Percentiles rank a stretch among this genome's conserved stretches.
Conservation (phyloP, 2,329 filamentous ascomycete genomes). For the Capronia epimyces region DNA sequence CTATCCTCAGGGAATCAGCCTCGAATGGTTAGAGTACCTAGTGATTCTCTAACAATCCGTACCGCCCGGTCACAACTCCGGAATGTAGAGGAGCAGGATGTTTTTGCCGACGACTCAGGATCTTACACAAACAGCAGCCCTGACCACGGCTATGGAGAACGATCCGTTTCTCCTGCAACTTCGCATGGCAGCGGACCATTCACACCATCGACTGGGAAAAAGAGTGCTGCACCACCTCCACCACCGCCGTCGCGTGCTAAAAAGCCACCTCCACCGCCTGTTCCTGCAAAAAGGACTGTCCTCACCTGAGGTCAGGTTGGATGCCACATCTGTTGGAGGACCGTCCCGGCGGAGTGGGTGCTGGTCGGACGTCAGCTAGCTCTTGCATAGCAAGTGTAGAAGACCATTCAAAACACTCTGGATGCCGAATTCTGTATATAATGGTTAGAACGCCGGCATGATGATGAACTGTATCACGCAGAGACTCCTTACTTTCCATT, state of each 20-base stretch:
- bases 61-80: conserved; percentile 46
- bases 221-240: conserved; percentile 55
- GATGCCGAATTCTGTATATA: background rate
- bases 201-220: conserved; percentile 35
- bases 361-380: background rate
- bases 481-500: too few relatives aligned
- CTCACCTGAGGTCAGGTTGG: conserved; percentile 17
- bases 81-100: conserved; percentile 37
- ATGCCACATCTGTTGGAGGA: background rate
- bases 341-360: background rate
- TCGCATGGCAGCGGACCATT: conserved; percentile 50
- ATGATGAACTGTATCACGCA: background rate
- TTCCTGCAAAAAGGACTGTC: conserved; percentile 54
- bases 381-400: background rate
- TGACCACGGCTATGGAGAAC: conserved; percentile 45
- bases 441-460: background rate
- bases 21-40: conserved; percentile 50
- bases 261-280: conserved; percentile 61
- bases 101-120: conserved; percentile 50
- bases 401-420: background rate
- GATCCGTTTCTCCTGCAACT: conserved; percentile 51
- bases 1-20: conserved; percentile 41
- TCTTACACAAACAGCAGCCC: conserved; percentile 46
- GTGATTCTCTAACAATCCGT: conserved; percentile 49
- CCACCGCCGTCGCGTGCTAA: conserved; percentile 58